phyloP scores from a whole-genome alignment of 2,329 filamentous ascomycete genomes.

The Fusarium kyushuense region DNA sequence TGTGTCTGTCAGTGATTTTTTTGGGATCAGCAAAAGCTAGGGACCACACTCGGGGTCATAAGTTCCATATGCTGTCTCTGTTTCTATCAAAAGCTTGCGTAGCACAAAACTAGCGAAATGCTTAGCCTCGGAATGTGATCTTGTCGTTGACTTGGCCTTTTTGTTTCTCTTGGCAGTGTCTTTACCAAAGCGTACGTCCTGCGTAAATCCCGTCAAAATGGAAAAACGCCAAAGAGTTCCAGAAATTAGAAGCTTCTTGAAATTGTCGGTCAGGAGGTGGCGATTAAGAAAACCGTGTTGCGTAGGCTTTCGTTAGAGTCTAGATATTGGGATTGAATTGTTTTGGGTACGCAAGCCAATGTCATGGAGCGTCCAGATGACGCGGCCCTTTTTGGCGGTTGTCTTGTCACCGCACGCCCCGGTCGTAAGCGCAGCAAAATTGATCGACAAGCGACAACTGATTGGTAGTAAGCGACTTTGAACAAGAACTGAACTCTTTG shows the following conservation, averaged over 20 bases:
- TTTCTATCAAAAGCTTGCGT: slow-evolving; percentile 20
- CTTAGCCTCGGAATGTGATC: slow-evolving; percentile 23
- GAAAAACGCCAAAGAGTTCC: not conserved
- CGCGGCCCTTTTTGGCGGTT: slow-evolving; percentile 44
- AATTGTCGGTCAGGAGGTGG: slow-evolving; percentile 32
- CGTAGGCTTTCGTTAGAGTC: slow-evolving; percentile 20
- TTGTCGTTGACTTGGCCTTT: slow-evolving; percentile 17
- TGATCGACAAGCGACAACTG: slow-evolving; percentile 22
- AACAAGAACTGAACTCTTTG: slow-evolving; percentile 3
- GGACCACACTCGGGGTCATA: slow-evolving; percentile 18
- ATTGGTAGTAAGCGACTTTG: slow-evolving; percentile 23
- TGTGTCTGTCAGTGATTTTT: not conserved
- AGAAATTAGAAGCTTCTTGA: not conserved
- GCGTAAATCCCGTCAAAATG: not conserved
- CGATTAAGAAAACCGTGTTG: slow-evolving; percentile 23
- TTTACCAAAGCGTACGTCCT: slow-evolving; percentile 1
- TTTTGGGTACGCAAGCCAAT: slow-evolving; percentile 45
- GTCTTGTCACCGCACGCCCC: slow-evolving; percentile 42
- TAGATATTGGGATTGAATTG: slow-evolving; percentile 21
- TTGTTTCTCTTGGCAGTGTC: slow-evolving; percentile 18
- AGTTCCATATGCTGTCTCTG: not conserved
- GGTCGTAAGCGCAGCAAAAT: slow-evolving; percentile 33
- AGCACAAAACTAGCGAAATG: slow-evolving; percentile 18
- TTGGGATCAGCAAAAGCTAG: not conserved
- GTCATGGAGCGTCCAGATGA: slow-evolving; percentile 44